Evolutionary conservation across 2,329 filamentous ascomycete genomes (phyloP), one percentile per base, ranked within the genome.

Genomic region (Epicoccum sorghinum): DNA sequence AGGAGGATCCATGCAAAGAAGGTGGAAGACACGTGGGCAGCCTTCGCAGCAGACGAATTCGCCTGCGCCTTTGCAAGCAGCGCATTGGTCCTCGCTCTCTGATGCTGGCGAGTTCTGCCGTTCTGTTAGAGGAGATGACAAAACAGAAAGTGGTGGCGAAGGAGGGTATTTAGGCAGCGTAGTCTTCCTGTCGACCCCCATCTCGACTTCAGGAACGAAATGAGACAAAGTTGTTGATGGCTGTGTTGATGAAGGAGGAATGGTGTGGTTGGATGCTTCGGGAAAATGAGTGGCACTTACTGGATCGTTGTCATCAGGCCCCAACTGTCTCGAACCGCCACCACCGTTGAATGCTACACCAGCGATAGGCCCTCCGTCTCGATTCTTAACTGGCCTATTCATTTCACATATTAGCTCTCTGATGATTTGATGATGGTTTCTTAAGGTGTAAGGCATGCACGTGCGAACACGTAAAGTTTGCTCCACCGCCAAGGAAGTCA

Each of bases 41-140:
- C 89, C 90, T 78, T 98, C 95, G 75, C 95, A 99, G 77, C 93
- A 97, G 61, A 98, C 83, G 59, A 99, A 84, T 64, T 91, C 86
- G 52, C 93, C 93, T 62, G 86, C 89, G 60, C 89, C 89, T 68
- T 88, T 86, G 77, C 95, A 99, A 40, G 91, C 86, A 58, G 88
- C 88, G 79, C 93, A 99, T 70, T 89, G 89, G 74, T 98, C 93
- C 73, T 95, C 91, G 74, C 96, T 96, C 59, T 96, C 72, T 37
- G 71, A 71, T 39, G 67, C 74, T 58, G 69, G 69, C 59, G 72
- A 74, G 57, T 65, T 67, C 72, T 75, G 71, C 42, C 71, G 66
- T 57, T 66, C 63, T 54, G 71, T 81, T 68, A 80, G 76, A 61
- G 71, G 67, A 23, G 73, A 75, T 40, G 68, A 70, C 32, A 72